Conservation (phyloP, 345 rosid species). For the Hypericum perforatum region DNA sequence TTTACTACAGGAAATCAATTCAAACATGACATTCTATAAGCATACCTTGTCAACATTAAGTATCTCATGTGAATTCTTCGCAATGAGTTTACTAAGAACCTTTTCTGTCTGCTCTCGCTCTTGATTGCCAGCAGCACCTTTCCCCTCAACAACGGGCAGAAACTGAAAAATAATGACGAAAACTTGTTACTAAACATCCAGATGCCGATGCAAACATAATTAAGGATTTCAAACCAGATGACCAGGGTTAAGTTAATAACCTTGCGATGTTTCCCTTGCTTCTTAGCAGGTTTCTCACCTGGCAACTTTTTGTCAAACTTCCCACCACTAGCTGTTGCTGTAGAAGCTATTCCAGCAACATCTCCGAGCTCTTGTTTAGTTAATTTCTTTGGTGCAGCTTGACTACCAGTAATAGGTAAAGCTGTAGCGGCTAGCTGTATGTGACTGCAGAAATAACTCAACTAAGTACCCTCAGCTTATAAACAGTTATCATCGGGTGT, state of each 20-base stretch:
- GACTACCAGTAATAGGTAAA: slow-evolving; percentile 77
- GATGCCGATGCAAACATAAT: background rate
- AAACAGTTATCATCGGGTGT: too few species aligned
- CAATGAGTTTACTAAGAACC: slow-evolving; percentile 67
- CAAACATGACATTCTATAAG: background rate
- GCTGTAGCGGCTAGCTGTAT: slow-evolving; percentile 79
- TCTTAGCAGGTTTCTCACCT: slow-evolving; percentile 74
- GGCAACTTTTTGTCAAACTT: slow-evolving; percentile 84
- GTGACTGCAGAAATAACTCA: slow-evolving; percentile 43
- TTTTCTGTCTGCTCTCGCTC: slow-evolving; percentile 79
- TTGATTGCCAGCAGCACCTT: slow-evolving; percentile 39
- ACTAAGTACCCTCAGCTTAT: too few species aligned
- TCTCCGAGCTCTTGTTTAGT: slow-evolving; percentile 61
- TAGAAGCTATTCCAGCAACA: slow-evolving; percentile 82
- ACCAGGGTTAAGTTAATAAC: slow-evolving; percentile 22
- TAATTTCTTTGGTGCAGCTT: slow-evolving; percentile 50
- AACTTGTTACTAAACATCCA: background rate
- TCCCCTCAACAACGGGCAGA: slow-evolving; percentile 65
- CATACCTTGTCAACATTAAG: slow-evolving; percentile 73
- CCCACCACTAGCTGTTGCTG: slow-evolving; percentile 92
- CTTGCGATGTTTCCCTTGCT: slow-evolving; percentile 80
- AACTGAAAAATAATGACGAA: slow-evolving; percentile 35
- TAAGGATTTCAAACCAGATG: background rate
- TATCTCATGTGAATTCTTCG: slow-evolving; percentile 78
- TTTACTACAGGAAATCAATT: background rate